These are phyloP conservation scores for Curvularia sp. DNA, from an alignment of 2,329 filamentous ascomycete species.

Conservation along the genomic window DNA sequence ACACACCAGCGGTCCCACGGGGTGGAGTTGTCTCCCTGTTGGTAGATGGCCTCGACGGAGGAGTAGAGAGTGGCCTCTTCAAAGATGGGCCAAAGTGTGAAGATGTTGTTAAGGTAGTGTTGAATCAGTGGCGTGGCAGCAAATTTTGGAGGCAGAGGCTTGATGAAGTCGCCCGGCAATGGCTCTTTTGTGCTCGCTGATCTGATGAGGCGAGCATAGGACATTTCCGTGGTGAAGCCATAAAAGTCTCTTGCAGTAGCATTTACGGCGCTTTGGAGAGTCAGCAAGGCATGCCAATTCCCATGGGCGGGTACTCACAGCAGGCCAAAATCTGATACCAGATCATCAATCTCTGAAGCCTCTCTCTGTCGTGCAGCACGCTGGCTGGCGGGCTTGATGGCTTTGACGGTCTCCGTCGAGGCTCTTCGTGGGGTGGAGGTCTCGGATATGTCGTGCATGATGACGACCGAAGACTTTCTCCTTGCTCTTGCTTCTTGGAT, in stretches of 20 bases:
- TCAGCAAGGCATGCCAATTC: constrained; percentile 11
- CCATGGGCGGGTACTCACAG: constrained; percentile 63
- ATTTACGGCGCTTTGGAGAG: constrained; percentile 76
- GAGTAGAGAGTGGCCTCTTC: constrained; percentile 79
- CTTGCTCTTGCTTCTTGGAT: constrained; percentile 70
- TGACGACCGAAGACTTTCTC: constrained; percentile 75
- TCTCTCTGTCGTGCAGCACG: constrained; percentile 65
- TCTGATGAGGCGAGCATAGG: constrained; percentile 86
- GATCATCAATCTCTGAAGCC: constrained; percentile 84
- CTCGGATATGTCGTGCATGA: constrained; percentile 66
- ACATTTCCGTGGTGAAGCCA: constrained; percentile 85
- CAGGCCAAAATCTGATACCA: constrained; percentile 93
- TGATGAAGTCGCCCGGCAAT: constrained; percentile 66
- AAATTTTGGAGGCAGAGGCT: constrained; percentile 74
- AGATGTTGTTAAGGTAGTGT: constrained; percentile 84
- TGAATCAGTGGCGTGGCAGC: constrained; percentile 74
- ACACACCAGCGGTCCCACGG: constrained; percentile 82
- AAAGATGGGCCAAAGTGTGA: constrained; percentile 81
- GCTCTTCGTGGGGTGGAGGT: constrained; percentile 60
- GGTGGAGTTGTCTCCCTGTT: constrained; percentile 67
- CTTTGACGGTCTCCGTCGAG: constrained; percentile 46
- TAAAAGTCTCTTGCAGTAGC: constrained; percentile 94
- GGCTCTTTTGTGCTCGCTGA: constrained; percentile 80
- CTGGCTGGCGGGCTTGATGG: constrained; percentile 43
- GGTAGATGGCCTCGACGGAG: constrained; percentile 82